A percentile compares a stretch with the other conserved stretches of the same genome.
Conservation (phyloP, 306 rosid species). For the Inga leiocalycina region DNA sequence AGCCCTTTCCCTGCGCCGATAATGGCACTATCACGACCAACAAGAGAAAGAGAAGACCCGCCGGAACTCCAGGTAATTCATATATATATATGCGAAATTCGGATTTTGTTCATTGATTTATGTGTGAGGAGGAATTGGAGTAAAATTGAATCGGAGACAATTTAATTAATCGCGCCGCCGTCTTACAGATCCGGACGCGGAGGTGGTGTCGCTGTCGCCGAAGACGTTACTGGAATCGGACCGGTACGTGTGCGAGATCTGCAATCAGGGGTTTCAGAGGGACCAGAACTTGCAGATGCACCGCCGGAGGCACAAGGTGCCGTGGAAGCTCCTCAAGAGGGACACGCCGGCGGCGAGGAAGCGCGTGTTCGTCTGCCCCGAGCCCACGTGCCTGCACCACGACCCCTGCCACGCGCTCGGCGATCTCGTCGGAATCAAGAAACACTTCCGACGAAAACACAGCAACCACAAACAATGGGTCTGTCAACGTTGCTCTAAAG, state of each 20-base stretch:
- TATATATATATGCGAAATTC: neutral
- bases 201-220: constrained; percentile 95
- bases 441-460: constrained; percentile 90
- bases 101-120: neutral
- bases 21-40: constrained; percentile 49
- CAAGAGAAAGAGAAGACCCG: constrained; percentile 92
- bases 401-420: constrained; percentile 62
- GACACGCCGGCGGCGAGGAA: constrained; percentile 21
- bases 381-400: constrained; percentile 25
- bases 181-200: constrained; percentile 92
- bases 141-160: neutral
- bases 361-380: constrained; percentile 22
- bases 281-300: constrained; percentile 93
- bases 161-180: neutral
- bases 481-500: constrained; percentile 86
- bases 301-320: constrained; percentile 31
- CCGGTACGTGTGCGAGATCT: constrained; percentile 26
- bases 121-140: neutral
- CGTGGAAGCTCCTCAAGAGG: constrained; percentile 23
- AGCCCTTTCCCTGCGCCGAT: constrained; percentile 62
- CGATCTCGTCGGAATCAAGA: constrained; percentile 97
- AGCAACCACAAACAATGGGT: constrained; percentile 97
- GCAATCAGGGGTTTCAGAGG: constrained; percentile 29
- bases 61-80: constrained; percentile 90
- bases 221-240: constrained; percentile 23